A percentile compares a stretch with the other conserved stretches of the same genome.
Conservation (phyloP, 805 yeast genomes). For the Hagleromyces aurorensis region DNA sequence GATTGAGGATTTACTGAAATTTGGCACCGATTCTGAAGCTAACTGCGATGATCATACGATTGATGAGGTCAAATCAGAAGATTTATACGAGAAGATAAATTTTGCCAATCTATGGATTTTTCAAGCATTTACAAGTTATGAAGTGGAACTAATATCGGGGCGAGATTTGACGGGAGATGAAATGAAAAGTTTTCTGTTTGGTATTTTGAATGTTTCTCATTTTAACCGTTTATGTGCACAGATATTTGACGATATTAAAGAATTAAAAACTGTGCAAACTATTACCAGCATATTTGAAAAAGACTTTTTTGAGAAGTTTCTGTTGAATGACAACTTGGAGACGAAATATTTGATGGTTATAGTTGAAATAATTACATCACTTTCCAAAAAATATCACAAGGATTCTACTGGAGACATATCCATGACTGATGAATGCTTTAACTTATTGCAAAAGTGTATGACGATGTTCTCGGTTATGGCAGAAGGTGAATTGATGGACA, state of each 20-base stretch:
- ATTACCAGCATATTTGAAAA: constrained; percentile 20
- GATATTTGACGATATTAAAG: constrained; percentile 20
- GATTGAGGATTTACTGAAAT: constrained; percentile 14
- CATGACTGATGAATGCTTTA: constrained; percentile 11
- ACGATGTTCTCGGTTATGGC: constrained; percentile 9
- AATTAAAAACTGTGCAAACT: constrained; percentile 6
- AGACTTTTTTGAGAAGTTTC: constrained; percentile 19
- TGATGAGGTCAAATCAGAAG: constrained; percentile 7
- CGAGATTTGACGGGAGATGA: constrained; percentile 1
- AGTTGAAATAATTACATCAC: constrained; percentile 17
- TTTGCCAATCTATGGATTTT: constrained; percentile 29
- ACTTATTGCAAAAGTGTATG: constrained; percentile 11
- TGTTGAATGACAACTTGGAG: constrained; percentile 5
- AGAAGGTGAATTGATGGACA: constrained; percentile 6
- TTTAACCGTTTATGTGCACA: constrained; percentile 22
- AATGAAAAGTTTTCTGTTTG: constrained; percentile 15
- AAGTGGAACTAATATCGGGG: constrained; percentile 5
- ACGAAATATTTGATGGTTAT: constrained; percentile 13
- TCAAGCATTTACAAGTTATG: constrained; percentile 21
- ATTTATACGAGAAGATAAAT: constrained; percentile 16
- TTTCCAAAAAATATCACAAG: constrained; percentile 17
- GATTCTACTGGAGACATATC: constrained; percentile 5
- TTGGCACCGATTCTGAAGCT: constrained; percentile 9
- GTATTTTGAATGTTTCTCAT: constrained; percentile 15
- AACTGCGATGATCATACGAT: constrained; percentile 6